A percentile compares a stretch with the other conserved stretches of the same genome.
Conservation (phyloP, 805 yeast genomes). For the Yarrowia divulgata region DNA sequence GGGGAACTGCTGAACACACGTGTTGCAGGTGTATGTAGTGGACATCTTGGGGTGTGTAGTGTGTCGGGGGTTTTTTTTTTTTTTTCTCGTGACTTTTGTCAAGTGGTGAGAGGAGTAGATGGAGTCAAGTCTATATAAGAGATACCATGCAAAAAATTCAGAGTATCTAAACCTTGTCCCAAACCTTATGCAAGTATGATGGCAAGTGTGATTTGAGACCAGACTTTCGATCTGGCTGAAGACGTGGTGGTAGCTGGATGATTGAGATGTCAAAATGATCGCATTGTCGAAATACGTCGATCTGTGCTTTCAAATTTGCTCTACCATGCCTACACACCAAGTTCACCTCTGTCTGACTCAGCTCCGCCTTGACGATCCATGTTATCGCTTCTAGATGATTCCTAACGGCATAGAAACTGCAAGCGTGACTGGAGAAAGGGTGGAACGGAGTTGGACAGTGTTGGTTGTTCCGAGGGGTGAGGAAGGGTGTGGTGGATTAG, state of each 20-base stretch:
- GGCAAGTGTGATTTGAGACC: not conserved
- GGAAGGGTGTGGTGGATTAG: too few species aligned
- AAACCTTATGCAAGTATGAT: slow-evolving; percentile 39
- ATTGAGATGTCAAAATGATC: not conserved
- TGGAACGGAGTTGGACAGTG: too few species aligned
- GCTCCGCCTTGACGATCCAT: not conserved
- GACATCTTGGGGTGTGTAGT: not conserved
- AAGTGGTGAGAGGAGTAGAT: not conserved
- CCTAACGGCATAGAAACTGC: slow-evolving; percentile 15
- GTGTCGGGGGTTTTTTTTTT: too few species aligned
- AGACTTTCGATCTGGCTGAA: not conserved
- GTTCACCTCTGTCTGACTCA: too few species aligned
- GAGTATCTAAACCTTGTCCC: slow-evolving; percentile 5
- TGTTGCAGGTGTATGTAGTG: slow-evolving; percentile 74
- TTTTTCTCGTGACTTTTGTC: not conserved
- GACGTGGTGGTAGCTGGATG: not conserved
- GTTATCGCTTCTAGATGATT: not conserved
- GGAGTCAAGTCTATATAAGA: slow-evolving; percentile 3
- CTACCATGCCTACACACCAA: not conserved
- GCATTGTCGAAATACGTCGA: too few species aligned
- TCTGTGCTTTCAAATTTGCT: not conserved
- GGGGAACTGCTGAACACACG: slow-evolving; percentile 83
- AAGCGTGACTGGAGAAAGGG: not conserved
- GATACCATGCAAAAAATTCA: slow-evolving; percentile 34
- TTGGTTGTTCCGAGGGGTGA: too few species aligned